A percentile compares a stretch with the other conserved stretches of the same genome.
phyloP scores from a whole-genome alignment of 768 basidiomycete species.

The Calocera cornea region DNA sequence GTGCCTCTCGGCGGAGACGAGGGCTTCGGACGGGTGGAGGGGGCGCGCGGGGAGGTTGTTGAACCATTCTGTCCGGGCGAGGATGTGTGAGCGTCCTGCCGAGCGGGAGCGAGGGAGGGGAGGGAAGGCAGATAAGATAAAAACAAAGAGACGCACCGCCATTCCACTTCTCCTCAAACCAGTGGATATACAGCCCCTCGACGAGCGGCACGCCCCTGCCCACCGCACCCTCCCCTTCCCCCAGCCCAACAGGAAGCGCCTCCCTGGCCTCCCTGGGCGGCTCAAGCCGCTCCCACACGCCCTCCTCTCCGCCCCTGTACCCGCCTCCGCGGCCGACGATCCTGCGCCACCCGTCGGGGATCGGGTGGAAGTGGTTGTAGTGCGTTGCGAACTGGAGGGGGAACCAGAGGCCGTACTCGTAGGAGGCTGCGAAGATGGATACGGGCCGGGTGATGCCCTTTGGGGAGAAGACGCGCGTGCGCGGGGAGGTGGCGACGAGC shows the following conservation, averaged over 20 bases:
- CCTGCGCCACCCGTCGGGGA: background rate
- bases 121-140: background rate
- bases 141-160: background rate
- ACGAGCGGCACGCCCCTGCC: background rate
- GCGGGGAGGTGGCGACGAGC: background rate
- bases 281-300: constrained; percentile 1
- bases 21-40: background rate
- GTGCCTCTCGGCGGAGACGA: background rate
- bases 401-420: constrained; percentile 4
- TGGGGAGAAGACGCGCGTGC: background rate
- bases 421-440: background rate
- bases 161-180: constrained; percentile 6
- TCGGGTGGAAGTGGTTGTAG: background rate
- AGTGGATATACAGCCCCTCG: constrained; percentile 2
- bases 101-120: background rate
- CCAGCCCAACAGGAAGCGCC: background rate
- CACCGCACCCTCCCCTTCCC: background rate
- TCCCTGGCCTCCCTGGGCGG: background rate
- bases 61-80: constrained; percentile 1
- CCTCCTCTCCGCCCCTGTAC: constrained; percentile 3
- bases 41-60: background rate
- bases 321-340: background rate
- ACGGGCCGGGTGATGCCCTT: background rate
- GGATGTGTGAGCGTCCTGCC: background rate
- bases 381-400: background rate